Evolutionary conservation across 2,329 filamentous ascomycete genomes (phyloP).

Genomic region (Metarhizium anisopliae): DNA sequence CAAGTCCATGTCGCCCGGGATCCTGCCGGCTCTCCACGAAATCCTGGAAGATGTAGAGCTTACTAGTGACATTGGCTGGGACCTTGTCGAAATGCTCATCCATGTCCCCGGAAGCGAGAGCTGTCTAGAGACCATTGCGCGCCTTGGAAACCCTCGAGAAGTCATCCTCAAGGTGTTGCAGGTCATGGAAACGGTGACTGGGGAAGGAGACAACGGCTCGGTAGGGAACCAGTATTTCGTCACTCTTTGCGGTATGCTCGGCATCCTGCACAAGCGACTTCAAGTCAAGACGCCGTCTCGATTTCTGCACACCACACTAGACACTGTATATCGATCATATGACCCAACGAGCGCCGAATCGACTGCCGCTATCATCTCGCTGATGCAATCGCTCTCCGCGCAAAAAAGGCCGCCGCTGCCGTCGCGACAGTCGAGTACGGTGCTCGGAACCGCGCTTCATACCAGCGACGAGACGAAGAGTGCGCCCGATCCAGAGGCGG

Average conservation of each 20-base stretch:
- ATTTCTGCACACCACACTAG: slow-evolving; percentile 69
- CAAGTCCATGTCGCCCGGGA: slow-evolving; percentile 58
- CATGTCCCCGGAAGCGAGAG: slow-evolving; percentile 57
- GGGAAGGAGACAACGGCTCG: slow-evolving; percentile 27
- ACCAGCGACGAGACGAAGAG: slow-evolving; percentile 45
- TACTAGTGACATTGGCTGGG: slow-evolving; percentile 75
- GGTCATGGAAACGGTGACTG: slow-evolving; percentile 47
- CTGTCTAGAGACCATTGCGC: slow-evolving; percentile 66
- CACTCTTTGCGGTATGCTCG: slow-evolving; percentile 60
- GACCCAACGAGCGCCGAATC: slow-evolving; percentile 54
- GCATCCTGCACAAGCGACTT: slow-evolving; percentile 64
- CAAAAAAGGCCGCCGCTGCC: slow-evolving; percentile 56
- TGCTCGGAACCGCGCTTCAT: slow-evolving; percentile 44
- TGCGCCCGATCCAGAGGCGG: slow-evolving; percentile 53
- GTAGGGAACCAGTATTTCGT: slow-evolving; percentile 48
- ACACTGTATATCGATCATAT: slow-evolving; percentile 61
- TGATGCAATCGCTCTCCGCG: slow-evolving; percentile 60
- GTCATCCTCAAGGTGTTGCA: slow-evolving; percentile 75
- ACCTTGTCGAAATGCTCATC: slow-evolving; percentile 67
- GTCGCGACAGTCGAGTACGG: slow-evolving; percentile 48
- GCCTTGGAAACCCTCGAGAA: slow-evolving; percentile 71
- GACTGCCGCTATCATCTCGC: slow-evolving; percentile 60
- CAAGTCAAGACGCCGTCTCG: slow-evolving; percentile 70
- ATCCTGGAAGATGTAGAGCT: slow-evolving; percentile 60
- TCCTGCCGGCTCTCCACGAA: slow-evolving; percentile 58